Percentiles rank a stretch among this genome's conserved stretches.
Conservation (phyloP, 2,329 filamentous ascomycete species). For the Cladophialophora exuberans region DNA sequence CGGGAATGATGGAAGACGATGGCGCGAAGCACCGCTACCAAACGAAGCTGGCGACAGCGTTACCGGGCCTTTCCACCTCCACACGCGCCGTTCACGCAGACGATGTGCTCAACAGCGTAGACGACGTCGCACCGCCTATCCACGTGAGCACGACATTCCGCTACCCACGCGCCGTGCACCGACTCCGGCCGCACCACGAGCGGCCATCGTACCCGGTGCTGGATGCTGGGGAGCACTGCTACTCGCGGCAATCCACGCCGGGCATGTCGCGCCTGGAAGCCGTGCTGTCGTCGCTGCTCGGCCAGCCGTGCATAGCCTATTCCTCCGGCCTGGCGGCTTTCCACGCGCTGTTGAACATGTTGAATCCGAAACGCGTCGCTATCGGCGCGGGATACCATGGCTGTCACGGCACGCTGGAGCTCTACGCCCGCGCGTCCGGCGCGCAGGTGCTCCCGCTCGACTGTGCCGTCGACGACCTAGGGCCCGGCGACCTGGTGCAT, state of each 20-base stretch:
- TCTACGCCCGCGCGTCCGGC: constrained; percentile 76
- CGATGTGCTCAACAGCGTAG: too few relatives aligned
- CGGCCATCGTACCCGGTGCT: too few relatives aligned
- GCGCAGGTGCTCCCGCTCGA: constrained; percentile 73
- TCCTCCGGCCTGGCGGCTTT: constrained; percentile 84
- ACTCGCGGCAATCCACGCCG: constrained; percentile 78
- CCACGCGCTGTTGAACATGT: constrained; percentile 80
- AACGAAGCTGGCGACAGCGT: too few relatives aligned
- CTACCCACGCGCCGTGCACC: too few relatives aligned
- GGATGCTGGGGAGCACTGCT: constrained; percentile 71
- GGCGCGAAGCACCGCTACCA: too few relatives aligned
- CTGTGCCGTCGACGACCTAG: constrained; percentile 67
- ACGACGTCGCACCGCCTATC: too few relatives aligned
- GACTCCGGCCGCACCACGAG: too few relatives aligned
- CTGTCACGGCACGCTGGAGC: constrained; percentile 78
- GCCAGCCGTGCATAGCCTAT: constrained; percentile 73
- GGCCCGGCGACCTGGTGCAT: constrained; percentile 81
- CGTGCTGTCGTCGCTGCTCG: constrained; percentile 72
- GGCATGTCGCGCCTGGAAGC: constrained; percentile 85
- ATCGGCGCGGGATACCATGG: constrained; percentile 91
- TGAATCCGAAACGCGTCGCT: constrained; percentile 81
- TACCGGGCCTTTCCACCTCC: too few relatives aligned
- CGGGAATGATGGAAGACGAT: too few relatives aligned
- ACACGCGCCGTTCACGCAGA: too few relatives aligned
- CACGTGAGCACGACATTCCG: too few relatives aligned